Conservation (phyloP, 495 filamentous ascomycete genomes). For the Tuber aestivum region DNA sequence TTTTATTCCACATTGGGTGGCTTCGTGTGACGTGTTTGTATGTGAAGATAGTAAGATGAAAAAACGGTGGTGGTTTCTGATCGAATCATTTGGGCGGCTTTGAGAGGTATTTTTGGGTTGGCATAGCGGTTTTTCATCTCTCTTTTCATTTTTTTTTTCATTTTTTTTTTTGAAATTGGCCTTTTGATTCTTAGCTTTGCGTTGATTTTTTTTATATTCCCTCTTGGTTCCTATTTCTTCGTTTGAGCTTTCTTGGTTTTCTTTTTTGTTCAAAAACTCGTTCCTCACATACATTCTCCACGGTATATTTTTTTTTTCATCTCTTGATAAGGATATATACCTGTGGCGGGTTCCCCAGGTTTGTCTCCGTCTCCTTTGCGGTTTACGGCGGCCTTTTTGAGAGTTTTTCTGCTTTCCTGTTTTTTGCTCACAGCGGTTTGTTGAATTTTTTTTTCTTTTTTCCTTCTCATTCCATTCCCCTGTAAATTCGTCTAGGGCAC, state of each 20-base stretch:
- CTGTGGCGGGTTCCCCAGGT: constrained; percentile 33
- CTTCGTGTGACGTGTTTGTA: background rate
- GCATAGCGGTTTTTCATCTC: background rate
- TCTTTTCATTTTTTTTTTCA: constrained; percentile 17
- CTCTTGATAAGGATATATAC: constrained; percentile 31
- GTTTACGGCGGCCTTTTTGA: constrained; percentile 46
- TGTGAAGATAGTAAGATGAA: background rate
- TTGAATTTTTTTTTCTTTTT: constrained; percentile 44
- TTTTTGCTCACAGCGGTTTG: constrained; percentile 48
- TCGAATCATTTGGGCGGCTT: background rate
- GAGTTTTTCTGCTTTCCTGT: constrained; percentile 50
- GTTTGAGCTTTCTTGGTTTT: constrained; percentile 32
- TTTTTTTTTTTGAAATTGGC: constrained; percentile 22
- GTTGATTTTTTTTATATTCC: constrained; percentile 28
- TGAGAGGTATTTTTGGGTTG: background rate
- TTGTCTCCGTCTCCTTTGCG: constrained; percentile 29
- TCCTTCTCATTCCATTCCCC: constrained; percentile 37
- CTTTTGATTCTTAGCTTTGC: constrained; percentile 36
- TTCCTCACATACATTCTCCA: constrained; percentile 36
- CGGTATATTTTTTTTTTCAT: constrained; percentile 39
- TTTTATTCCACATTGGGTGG: background rate
- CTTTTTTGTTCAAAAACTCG: constrained; percentile 19
- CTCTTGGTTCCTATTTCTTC: constrained; percentile 9
- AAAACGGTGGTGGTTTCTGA: background rate
- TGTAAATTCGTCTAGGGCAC: constrained; percentile 39